These are phyloP conservation scores for Knoxdaviesia proteae DNA, from an alignment of 2,329 filamentous ascomycete species.

Conservation along the genomic window DNA sequence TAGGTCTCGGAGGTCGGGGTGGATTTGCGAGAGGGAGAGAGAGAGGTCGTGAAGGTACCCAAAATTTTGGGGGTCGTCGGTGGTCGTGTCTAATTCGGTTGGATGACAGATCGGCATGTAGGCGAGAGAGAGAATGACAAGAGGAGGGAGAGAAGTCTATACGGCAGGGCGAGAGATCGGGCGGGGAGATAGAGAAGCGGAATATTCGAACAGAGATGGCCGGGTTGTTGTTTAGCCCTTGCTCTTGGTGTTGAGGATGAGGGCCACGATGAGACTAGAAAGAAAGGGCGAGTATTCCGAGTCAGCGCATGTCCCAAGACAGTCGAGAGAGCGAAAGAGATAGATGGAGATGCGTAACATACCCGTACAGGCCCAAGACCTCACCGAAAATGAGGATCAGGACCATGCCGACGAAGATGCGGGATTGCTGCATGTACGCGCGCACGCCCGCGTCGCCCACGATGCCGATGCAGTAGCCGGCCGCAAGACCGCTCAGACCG, in stretches of 20 bases:
- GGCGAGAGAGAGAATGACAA: background rate
- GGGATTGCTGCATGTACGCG: conserved; percentile 87
- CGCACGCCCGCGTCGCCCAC: conserved; percentile 89
- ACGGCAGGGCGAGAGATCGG: background rate
- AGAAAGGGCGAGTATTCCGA: no score
- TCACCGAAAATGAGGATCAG: conserved; percentile 97
- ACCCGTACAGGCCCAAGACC: conserved; percentile 93
- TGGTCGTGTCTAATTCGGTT: no score
- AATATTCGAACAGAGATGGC: background rate
- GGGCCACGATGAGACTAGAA: conserved; percentile 65
- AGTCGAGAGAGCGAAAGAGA: no score
- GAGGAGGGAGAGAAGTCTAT: background rate
- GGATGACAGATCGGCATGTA: background rate
- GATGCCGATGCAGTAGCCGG: conserved; percentile 88
- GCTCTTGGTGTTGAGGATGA: conserved; percentile 81
- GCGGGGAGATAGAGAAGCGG: background rate
- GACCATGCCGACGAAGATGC: conserved; percentile 97
- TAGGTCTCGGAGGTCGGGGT: no score
- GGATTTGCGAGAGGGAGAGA: no score
- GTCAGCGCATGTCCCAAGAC: no score
- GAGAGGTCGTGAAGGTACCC: background rate
- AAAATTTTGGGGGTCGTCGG: background rate
- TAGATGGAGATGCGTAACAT: conserved; percentile 13
- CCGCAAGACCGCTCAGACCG: conserved; percentile 77
- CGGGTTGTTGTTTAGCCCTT: conserved; percentile 24